Evolutionary conservation across 768 basidiomycete species (phyloP).

Genomic region (Amanita phalloides): DNA sequence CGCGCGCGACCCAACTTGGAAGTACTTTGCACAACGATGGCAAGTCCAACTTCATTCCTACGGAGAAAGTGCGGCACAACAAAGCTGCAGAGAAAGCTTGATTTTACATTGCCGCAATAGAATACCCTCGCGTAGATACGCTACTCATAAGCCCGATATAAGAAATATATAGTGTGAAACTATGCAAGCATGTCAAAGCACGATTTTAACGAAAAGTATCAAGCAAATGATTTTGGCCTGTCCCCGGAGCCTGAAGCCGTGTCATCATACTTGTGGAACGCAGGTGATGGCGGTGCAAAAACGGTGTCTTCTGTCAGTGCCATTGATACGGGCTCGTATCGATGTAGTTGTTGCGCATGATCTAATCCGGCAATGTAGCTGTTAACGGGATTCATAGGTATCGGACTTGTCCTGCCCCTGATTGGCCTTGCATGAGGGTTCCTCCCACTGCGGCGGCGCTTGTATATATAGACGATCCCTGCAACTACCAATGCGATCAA

Average conservation of each 20-base stretch:
- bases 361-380: constrained; percentile 25
- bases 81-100: neutral
- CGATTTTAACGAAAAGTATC: constrained; percentile 5
- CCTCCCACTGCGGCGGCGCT: constrained; percentile 27
- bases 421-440: constrained; percentile 11
- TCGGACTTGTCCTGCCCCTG: constrained; percentile 29
- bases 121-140: neutral
- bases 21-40: neutral
- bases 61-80: neutral
- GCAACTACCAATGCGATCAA: constrained; percentile 45
- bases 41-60: neutral
- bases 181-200: neutral
- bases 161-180: neutral
- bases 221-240: constrained; percentile 35
- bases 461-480: constrained; percentile 44
- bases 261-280: constrained; percentile 36
- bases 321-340: constrained; percentile 71
- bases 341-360: constrained; percentile 22
- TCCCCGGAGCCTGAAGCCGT: constrained; percentile 20
- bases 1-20: neutral
- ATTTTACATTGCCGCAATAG: neutral
- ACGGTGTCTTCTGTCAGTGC: constrained; percentile 43
- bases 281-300: constrained; percentile 47
- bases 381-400: constrained; percentile 42
- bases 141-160: neutral